A percentile compares a stretch with the other conserved stretches of the same genome.
phyloP scores from a whole-genome alignment of 148 eudicot species.

The Nepenthes gracilis region DNA sequence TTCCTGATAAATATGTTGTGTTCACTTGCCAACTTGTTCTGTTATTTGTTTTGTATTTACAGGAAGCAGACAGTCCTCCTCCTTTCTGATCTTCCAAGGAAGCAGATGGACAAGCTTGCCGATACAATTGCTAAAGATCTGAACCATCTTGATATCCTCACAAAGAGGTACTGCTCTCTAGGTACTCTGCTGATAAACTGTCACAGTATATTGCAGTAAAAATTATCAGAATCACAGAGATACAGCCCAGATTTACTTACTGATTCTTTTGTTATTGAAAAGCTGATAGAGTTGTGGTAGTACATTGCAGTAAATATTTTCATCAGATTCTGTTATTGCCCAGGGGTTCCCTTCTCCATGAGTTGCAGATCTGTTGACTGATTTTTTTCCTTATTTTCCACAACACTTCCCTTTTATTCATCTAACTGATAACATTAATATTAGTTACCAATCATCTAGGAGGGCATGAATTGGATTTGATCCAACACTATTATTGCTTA shows the following conservation, averaged over 20 bases:
- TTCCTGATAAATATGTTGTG: background rate
- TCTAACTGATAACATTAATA: no score
- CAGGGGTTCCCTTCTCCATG: no score
- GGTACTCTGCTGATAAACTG: background rate
- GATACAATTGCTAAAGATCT: slow-evolving; percentile 78
- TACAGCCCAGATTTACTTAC: no score
- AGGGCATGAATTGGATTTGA: no score
- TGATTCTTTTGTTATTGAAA: no score
- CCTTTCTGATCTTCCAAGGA: slow-evolving; percentile 83
- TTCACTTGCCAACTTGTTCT: background rate
- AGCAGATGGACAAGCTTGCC: slow-evolving; percentile 74
- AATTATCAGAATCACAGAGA: background rate
- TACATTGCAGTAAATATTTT: background rate
- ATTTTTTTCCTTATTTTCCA: no score
- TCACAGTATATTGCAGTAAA: background rate
- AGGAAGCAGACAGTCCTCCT: slow-evolving; percentile 93
- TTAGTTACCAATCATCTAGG: no score
- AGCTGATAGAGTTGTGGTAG: background rate
- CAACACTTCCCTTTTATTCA: no score
- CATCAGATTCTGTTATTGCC: no score
- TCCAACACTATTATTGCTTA: no score
- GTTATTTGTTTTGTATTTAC: slow-evolving; percentile 9
- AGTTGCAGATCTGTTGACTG: no score
- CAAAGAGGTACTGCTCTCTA: slow-evolving; percentile 51
- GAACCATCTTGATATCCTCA: slow-evolving; percentile 64